These are phyloP conservation scores for Podila epicladia DNA, from an alignment of 192 early-diverging fungal genomes.

Conservation along the genomic window DNA sequence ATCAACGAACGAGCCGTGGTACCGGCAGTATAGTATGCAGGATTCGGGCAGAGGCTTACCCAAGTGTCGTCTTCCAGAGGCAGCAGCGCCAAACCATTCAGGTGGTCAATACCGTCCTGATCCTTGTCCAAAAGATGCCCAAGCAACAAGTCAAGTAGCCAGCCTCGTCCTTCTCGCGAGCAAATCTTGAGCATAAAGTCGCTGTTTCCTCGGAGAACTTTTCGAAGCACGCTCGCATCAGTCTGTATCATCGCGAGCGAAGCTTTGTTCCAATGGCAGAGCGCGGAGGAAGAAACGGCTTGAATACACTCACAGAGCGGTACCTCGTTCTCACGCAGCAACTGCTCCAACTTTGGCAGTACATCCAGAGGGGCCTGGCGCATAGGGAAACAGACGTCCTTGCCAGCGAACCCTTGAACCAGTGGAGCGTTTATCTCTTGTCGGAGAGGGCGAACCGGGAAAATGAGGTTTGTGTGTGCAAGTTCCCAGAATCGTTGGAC, in stretches of 20 bases:
- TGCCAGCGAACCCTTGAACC: too few species aligned
- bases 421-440: too few species aligned
- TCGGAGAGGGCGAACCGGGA: too few species aligned
- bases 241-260: not conserved
- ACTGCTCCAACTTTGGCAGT: too few species aligned
- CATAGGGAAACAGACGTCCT: too few species aligned
- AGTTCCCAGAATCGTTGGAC: too few species aligned
- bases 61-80: slow-evolving; percentile 17
- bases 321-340: not conserved
- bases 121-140: too few species aligned
- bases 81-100: slow-evolving; percentile 3
- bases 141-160: too few species aligned
- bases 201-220: not conserved
- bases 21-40: not conserved
- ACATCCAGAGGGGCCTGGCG: too few species aligned
- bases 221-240: slow-evolving; percentile 4
- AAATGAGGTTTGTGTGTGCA: too few species aligned
- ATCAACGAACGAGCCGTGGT: not conserved
- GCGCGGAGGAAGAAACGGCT: not conserved
- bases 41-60: not conserved
- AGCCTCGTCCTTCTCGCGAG: too few species aligned
- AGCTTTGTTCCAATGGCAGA: not conserved
- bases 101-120: not conserved
- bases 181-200: not conserved
- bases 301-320: not conserved